Base-by-base conservation (phyloP, 495 filamentous ascomycete species). In the Penicillium ucsense region DNA sequence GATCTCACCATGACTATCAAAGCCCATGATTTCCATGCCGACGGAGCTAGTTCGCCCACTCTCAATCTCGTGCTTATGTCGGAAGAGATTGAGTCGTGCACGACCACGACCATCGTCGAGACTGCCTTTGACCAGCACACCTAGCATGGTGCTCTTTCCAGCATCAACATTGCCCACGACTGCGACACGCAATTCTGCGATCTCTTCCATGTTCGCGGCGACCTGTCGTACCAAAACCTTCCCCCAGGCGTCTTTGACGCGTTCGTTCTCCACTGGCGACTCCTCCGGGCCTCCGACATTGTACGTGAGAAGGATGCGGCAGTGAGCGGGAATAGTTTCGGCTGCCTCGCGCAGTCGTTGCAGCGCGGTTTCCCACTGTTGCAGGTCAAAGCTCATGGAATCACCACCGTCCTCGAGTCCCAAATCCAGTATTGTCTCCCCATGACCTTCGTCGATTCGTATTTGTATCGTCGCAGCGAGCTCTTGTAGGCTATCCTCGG, bases 21-120 rank as follows among this genome's bases (percentile, higher is more conserved):
- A 98, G 8, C 92, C 92, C 88, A 98, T 92, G 41, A 98, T 98
- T 65, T 98, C 92, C 88, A 95, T 86, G 29, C 92, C 92, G 3
- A 98, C 92, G 2, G 94, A 97, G 64, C 86, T 92, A 5, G 92
- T 98, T 48, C 92, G 77, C 1, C 92, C 92, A 41, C 85, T 91
- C 62, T 98, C 92, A 41, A 97, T 83, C 65, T 98, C 92, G 59
- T 98, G 92, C 63, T 97, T 97, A 59, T 98, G 92, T 27, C 92
- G 76, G 72, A 98, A 98, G 8, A 98, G 85, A 53, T 97, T 98
- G 48, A 98, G 85, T 43, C 92, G 85, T 34, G 90, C 89, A 67
- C 87, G 91, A 29, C 92, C 92, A 53, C 92, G 79, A 4, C 92
- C 92, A 73, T 98, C 92, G 59, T 98, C 92, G 6, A 98, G 81